Conservation (phyloP, 2,329 filamentous ascomycete species). For the Penicillium sp. region DNA sequence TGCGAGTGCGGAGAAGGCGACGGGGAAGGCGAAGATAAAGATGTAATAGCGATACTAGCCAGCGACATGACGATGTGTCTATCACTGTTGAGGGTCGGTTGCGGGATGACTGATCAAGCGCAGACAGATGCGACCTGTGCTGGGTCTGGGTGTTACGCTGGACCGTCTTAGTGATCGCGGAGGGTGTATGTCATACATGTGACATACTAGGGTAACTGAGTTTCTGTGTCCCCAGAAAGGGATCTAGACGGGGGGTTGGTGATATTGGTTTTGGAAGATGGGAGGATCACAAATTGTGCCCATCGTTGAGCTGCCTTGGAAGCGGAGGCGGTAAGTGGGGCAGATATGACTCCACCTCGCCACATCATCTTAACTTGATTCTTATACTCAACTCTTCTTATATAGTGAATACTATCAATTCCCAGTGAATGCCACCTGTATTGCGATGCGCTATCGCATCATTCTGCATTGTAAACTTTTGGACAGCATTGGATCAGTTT, state of each 20-base stretch:
- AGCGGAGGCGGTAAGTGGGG: background rate
- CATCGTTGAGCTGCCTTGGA: background rate
- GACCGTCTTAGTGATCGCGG: conserved; percentile 8
- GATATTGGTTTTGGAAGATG: background rate
- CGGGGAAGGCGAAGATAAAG: conserved; percentile 5
- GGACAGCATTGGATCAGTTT: background rate
- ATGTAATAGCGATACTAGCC: conserved; percentile 11
- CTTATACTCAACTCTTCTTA: too few relatives aligned
- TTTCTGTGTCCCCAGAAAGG: background rate
- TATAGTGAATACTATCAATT: too few relatives aligned
- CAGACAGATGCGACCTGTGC: conserved; percentile 12
- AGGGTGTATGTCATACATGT: background rate
- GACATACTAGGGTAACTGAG: background rate
- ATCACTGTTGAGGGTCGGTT: conserved; percentile 3
- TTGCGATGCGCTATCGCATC: background rate
- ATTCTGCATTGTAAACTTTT: too few relatives aligned
- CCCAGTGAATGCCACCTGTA: background rate
- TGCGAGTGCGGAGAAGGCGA: conserved; percentile 16
- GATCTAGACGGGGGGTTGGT: background rate
- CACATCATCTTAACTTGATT: background rate
- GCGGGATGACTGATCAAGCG: conserved; percentile 11
- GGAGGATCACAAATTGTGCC: background rate
- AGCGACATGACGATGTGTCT: conserved; percentile 11
- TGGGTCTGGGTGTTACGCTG: conserved; percentile 6
- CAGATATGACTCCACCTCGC: background rate